Percentiles rank a stretch among this genome's conserved stretches.
These are phyloP conservation scores for Penicillium sp. DNA, from an alignment of 2,329 filamentous ascomycete species.

Conservation along the genomic window DNA sequence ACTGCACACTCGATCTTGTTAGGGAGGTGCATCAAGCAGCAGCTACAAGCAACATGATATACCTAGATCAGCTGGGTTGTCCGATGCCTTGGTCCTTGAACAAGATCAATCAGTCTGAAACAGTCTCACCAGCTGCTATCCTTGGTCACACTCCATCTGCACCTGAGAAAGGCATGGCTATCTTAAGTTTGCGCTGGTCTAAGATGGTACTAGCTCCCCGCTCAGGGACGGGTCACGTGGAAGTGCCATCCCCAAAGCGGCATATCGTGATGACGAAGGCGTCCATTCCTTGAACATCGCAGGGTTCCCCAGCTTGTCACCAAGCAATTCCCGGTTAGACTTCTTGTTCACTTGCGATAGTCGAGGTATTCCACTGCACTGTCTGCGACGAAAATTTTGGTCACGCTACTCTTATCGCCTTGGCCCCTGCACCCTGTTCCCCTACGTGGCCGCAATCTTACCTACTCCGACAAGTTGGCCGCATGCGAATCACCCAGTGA, in stretches of 20 bases:
- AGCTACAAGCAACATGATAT: not conserved
- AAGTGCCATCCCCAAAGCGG: slow-evolving; percentile 6
- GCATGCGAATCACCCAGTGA: slow-evolving; percentile 5
- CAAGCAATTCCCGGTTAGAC: not conserved
- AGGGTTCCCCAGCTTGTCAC: slow-evolving; percentile 1
- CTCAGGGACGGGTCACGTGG: slow-evolving; percentile 12
- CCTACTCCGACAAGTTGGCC: slow-evolving; percentile 1
- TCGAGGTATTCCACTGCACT: slow-evolving; percentile 1
- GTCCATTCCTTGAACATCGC: slow-evolving; percentile 13
- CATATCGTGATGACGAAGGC: slow-evolving; percentile 16
- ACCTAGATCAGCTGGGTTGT: not conserved
- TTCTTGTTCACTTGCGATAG: not conserved
- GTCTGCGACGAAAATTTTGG: not conserved
- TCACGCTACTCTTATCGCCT: not conserved
- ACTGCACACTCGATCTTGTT: not conserved
- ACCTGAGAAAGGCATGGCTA: slow-evolving; percentile 6
- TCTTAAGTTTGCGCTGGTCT: slow-evolving; percentile 1
- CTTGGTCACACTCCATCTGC: slow-evolving; percentile 12
- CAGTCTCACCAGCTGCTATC: not conserved
- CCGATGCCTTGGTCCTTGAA: not conserved
- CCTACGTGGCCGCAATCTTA: slow-evolving; percentile 12
- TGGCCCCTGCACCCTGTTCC: slow-evolving; percentile 3
- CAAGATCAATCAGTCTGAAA: not conserved
- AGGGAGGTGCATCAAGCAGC: not conserved
- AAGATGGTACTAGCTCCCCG: not conserved